Conservation (phyloP, 306 rosid species). For the Acacia crassicarpa region DNA sequence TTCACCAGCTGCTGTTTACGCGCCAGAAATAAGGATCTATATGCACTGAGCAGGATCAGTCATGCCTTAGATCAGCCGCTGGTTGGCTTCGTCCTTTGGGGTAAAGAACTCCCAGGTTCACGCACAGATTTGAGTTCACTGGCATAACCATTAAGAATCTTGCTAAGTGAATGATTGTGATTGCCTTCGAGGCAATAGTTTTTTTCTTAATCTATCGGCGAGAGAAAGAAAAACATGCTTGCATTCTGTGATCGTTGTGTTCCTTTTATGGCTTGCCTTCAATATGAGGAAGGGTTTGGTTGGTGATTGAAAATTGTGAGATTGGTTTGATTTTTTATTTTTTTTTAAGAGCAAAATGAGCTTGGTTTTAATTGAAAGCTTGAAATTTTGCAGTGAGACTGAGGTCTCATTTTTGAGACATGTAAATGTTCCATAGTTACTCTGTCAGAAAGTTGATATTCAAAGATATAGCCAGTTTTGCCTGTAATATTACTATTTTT, state of each 20-base stretch:
- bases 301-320: conserved; percentile 14
- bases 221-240: conserved; percentile 8
- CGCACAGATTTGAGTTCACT: not conserved
- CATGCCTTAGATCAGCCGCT: not conserved
- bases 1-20: conserved; percentile 23
- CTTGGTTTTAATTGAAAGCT: conserved; percentile 36
- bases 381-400: conserved; percentile 39
- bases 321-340: conserved; percentile 13
- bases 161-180: conserved; percentile 11
- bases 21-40: not conserved
- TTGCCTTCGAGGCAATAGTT: not conserved
- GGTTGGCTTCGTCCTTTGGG: not conserved
- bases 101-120: not conserved
- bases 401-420: conserved; percentile 25
- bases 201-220: conserved; percentile 1
- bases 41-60: not conserved
- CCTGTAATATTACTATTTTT: not conserved
- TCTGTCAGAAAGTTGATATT: not conserved
- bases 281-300: conserved; percentile 23
- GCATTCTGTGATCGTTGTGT: not conserved
- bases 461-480: not conserved
- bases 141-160: conserved; percentile 15
- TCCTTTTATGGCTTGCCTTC: conserved; percentile 7
- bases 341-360: not conserved
- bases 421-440: conserved; percentile 37